These are phyloP conservation scores for Dendrobium catenatum DNA, from an alignment of 106 monocot genomes.

Conservation along the genomic window DNA sequence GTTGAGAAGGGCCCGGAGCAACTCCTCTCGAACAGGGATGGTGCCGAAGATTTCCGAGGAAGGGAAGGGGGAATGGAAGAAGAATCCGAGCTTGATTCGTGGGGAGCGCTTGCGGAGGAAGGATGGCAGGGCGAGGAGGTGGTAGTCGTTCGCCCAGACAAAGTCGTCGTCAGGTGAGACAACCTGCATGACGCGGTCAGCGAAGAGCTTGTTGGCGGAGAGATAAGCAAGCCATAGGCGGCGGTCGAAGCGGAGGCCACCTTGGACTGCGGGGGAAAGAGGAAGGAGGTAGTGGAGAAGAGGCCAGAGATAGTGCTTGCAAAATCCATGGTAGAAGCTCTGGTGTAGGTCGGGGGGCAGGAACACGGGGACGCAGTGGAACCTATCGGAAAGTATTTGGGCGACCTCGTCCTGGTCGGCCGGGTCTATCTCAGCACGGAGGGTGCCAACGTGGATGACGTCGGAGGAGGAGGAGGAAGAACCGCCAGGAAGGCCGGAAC, in stretches of 20 bases:
- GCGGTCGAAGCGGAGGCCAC: constrained; percentile 22
- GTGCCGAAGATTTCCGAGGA: constrained; percentile 46
- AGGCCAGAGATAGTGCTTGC: constrained; percentile 56
- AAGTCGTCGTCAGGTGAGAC: constrained; percentile 43
- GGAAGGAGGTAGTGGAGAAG: constrained; percentile 50
- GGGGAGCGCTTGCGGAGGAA: constrained; percentile 38
- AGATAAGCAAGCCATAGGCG: constrained; percentile 39
- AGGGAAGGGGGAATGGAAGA: constrained; percentile 59
- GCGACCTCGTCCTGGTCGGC: constrained; percentile 18
- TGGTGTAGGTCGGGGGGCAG: constrained; percentile 24
- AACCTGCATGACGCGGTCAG: constrained; percentile 35
- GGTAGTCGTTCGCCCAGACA: constrained; percentile 62
- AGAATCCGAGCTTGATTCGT: constrained; percentile 42
- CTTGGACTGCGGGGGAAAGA: constrained; percentile 9
- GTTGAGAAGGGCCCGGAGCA: constrained; percentile 43
- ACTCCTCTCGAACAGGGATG: constrained; percentile 33
- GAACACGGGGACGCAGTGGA: constrained; percentile 44
- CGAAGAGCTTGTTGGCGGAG: constrained; percentile 51
- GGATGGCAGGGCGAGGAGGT: constrained; percentile 46
- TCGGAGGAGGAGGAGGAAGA: constrained; percentile 7
- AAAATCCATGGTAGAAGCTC: constrained; percentile 50
- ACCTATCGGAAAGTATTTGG: constrained; percentile 10
- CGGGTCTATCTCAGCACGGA: constrained; percentile 4
- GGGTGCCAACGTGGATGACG: constrained; percentile 12
- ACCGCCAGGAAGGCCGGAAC: constrained; percentile 9